Evolutionary conservation across 1,284 basidiomycete genomes (phyloP), one percentile per base, ranked within the genome.

Genomic region (Veloboletus limbatus): DNA sequence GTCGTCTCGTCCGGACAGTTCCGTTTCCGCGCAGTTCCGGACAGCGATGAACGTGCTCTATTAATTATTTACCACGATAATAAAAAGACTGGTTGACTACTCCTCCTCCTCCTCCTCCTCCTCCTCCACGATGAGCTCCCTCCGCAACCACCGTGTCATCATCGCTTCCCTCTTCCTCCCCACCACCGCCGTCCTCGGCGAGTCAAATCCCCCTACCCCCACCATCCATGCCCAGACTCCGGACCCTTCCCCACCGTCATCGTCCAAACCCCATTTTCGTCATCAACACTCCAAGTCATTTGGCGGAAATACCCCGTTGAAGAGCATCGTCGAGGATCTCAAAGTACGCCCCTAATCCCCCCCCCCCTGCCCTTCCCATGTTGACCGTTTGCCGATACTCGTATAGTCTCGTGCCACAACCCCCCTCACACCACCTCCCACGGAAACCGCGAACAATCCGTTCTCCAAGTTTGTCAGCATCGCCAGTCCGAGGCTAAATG

Each of bases 141-240:
- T 85, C 53, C 73, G 81, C 49, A 79, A 81, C 64, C 82, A 86
- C 61, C 72, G 87, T 26, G 74, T 86, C 43, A 71, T 90, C 62
- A 82, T 90, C 62, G 87, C 87, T 11, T 83, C 85, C 17, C 79
- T 90, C 45, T 89, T 89, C 59, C 78, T 90, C 37, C 88, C 87
- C 27, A 78, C 76, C 48, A 87, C 85, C 27, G 77, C 78, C 37
- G 75, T 80, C 38, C 69, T 81, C 31, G 79, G 77, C 59, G 76
- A 83, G 45, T 79, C 78, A 2, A 63, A 62, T 10, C 76, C 75
- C 0, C 60, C 75, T 2, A 79, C 78, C 0, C 76, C 77, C 18
- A 69, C 68, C 20, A 54, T 59, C 32, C 54, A 45, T 16, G 45
- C 42, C 3, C 54, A 47, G 11, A 45, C 53, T 2, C 45, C 49